Conservation (phyloP, 768 basidiomycete genomes). For the Hygrocybe coccinea region DNA sequence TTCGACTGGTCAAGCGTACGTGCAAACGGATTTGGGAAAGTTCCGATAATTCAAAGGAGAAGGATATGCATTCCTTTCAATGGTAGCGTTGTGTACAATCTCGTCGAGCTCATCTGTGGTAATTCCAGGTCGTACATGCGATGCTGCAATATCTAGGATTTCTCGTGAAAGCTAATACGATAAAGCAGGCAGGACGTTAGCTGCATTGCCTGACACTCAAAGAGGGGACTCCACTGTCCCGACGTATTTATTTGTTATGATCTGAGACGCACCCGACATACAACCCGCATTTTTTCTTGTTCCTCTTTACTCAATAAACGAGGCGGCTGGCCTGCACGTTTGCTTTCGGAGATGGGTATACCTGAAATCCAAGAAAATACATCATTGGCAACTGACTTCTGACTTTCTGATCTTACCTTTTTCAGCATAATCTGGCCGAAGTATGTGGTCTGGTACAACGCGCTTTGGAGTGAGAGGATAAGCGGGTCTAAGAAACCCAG, state of each 20-base stretch:
- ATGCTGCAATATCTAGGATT: conserved; percentile 88
- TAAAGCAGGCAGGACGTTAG: background rate
- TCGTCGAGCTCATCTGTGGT: conserved; percentile 95
- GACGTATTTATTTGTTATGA: background rate
- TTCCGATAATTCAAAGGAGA: conserved; percentile 87
- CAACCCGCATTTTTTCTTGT: conserved; percentile 84
- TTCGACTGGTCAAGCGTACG: conserved; percentile 45
- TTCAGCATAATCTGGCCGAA: conserved; percentile 81
- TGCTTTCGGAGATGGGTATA: conserved; percentile 54
- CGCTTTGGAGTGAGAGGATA: conserved; percentile 86
- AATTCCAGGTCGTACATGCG: conserved; percentile 81
- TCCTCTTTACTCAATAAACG: conserved; percentile 66
- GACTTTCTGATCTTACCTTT: conserved; percentile 28
- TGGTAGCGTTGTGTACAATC: conserved; percentile 86
- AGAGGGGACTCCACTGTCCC: background rate
- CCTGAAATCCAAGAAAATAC: conserved; percentile 36
- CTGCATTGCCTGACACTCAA: background rate
- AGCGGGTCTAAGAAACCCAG: conserved; percentile 72
- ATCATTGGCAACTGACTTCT: conserved; percentile 22
- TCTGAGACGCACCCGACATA: conserved; percentile 63
- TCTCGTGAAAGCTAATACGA: conserved; percentile 70
- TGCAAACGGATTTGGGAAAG: conserved; percentile 96
- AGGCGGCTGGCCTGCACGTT: conserved; percentile 54
- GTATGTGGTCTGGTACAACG: conserved; percentile 75
- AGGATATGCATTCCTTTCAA: conserved; percentile 90